Evolutionary conservation across 352 stramenopile genomes (phyloP), one percentile per base, ranked within the genome.

Genomic region (Phytophthora chlamydospora): DNA sequence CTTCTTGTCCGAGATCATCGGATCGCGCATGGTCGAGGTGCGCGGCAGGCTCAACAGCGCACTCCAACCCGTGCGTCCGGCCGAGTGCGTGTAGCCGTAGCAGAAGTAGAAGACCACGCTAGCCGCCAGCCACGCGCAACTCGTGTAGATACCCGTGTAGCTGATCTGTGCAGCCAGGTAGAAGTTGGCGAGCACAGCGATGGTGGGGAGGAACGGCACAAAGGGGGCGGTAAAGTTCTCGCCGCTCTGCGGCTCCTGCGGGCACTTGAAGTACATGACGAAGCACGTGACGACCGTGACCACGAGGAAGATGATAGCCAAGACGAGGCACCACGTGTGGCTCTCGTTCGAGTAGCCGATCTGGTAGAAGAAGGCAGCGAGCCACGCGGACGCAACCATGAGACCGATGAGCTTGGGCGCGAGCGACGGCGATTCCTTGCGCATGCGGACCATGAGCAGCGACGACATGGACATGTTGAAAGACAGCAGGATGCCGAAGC

Each of bases 401-500:
- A 46, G 44, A n/a, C 39, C 63, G 29, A 83, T 85, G 27, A 87
- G 63, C 41, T 73, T 75, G 2, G 76, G 68, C 2, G 72, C 72
- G 27, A 78, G 62, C 8, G 17, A 48, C 10, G 85, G 76, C 14
- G 81, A 88, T n/a, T 75, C 65, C 21, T 88, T 76, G 45, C 75
- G 73, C 45, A 71, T 89, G 39, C 88, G 85, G n/a, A 89, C 59
- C 52, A 95, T 80, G 10, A 97, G 58, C 7, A 96, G 71, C 57
- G 85, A 78, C 29, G 71, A 66, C 52, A 95, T 96, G 31, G 86
- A 80, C 61, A 96, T 83, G 68, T 91, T 91, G 71, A 97, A 96
- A 14, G 84, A 92, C n/a, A 97, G 41, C 19, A 97, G 51, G 31
- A 96, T 93, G 38, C 89, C 90, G 48, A 95, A 93, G 66, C 70